Evolutionary conservation across 495 filamentous ascomycete species (phyloP).

Genomic region (Ramalina intermedia): DNA sequence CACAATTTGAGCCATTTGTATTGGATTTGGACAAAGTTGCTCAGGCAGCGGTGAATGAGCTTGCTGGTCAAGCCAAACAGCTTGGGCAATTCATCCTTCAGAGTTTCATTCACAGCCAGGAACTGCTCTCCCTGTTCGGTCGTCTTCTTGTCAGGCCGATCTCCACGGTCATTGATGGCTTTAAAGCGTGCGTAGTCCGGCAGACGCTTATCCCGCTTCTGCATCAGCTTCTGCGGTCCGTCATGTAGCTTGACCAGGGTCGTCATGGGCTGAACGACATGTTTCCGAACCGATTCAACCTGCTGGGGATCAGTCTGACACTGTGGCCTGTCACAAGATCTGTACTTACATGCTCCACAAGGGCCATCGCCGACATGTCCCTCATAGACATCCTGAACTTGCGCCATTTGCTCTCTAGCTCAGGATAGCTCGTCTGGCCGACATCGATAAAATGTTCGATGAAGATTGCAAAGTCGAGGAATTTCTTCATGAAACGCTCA

Average conservation of each 20-base stretch:
- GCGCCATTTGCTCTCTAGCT: slow-evolving; percentile 84
- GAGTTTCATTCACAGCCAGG: slow-evolving; percentile 71
- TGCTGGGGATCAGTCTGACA: slow-evolving; percentile 20
- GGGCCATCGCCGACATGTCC: slow-evolving; percentile 60
- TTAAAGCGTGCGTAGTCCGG: slow-evolving; percentile 78
- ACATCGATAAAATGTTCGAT: slow-evolving; percentile 54
- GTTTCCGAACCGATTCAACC: slow-evolving; percentile 61
- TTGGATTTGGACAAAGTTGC: slow-evolving; percentile 71
- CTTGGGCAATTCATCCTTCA: slow-evolving; percentile 84
- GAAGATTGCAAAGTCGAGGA: slow-evolving; percentile 51
- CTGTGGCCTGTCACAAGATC: slow-evolving; percentile 3
- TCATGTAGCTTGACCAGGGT: slow-evolving; percentile 65
- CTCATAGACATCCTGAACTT: slow-evolving; percentile 66
- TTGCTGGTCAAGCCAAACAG: slow-evolving; percentile 66
- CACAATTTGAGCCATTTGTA: slow-evolving; percentile 63
- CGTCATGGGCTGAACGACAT: slow-evolving; percentile 78
- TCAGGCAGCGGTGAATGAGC: slow-evolving; percentile 63
- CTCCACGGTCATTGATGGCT: slow-evolving; percentile 57
- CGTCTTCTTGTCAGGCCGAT: slow-evolving; percentile 70
- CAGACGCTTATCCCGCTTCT: slow-evolving; percentile 79
- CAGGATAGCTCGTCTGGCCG: slow-evolving; percentile 47
- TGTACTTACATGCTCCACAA: slow-evolving; percentile 72
- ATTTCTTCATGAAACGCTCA: slow-evolving; percentile 53
- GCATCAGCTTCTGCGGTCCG: slow-evolving; percentile 72
- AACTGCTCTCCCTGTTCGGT: slow-evolving; percentile 74